These are phyloP conservation scores for Rhododendron molle DNA, from an alignment of 148 eudicot genomes.

Conservation along the genomic window DNA sequence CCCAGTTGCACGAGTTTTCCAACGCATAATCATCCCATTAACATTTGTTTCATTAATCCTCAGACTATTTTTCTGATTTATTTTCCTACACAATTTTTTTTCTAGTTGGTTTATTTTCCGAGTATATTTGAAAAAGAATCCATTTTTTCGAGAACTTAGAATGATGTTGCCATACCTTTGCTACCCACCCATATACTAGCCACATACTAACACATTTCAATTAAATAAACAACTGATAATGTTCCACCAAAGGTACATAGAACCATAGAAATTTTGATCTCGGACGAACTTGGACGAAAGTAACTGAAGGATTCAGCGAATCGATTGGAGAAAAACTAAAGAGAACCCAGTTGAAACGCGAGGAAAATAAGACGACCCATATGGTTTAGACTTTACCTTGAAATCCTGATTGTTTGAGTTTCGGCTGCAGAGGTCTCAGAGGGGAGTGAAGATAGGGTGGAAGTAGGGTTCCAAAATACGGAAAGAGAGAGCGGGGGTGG, in stretches of 20 bases:
- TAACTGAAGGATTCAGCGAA: not conserved
- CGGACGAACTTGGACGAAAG: not conserved
- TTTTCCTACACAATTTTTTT: not conserved
- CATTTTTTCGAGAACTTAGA: not conserved
- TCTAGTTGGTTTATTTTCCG: not conserved
- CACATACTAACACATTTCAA: too few relatives aligned
- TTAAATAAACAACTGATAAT: not conserved
- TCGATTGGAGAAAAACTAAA: not conserved
- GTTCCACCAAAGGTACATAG: not conserved
- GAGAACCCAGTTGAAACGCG: not conserved
- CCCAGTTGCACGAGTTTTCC: not conserved
- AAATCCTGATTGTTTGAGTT: not conserved
- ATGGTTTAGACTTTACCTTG: not conserved
- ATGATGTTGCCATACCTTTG: not conserved
- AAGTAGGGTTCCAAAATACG: slow-evolving; percentile 22
- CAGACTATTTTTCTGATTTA: not conserved
- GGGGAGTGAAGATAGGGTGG: not conserved
- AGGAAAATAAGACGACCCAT: not conserved
- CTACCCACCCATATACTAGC: not conserved
- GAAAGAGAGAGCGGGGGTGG: too few relatives aligned
- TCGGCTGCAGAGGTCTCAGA: not conserved
- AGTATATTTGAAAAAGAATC: not conserved
- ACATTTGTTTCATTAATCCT: not conserved
- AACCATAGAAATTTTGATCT: not conserved
- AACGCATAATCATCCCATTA: not conserved